Base-by-base conservation (phyloP, 2,329 filamentous ascomycete species). In the Phoma sp. region DNA sequence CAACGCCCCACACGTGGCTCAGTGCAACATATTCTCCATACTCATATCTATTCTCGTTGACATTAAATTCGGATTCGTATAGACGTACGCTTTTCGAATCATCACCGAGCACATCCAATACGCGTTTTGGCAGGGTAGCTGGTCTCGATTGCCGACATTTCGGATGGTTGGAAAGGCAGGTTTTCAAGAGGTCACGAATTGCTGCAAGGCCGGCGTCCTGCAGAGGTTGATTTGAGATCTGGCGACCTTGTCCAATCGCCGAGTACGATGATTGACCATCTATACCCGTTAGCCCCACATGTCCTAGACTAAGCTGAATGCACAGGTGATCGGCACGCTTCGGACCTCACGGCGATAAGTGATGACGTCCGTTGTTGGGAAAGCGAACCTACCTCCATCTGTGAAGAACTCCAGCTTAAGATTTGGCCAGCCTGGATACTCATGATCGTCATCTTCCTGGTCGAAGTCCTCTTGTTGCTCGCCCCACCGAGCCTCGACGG, bases 351-450 rank as follows among this genome's bases (percentile, higher is more conserved):
- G 43, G 33, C n/a, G 38, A 47, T 51, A 44, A 35, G 18, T 22
- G 2, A 45, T 36, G 9, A 39, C 10, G 36, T 33, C 14, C 23
- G 42, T 10, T 38, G 37, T 27, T 37, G 29, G 42, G 42, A 46
- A 40, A 32, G 36, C 25, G 37, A 27, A 48, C 68, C 22, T 70
- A 73, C 71, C 68, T 69, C 64, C 59, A 52, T 73, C 70, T 52
- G 70, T 71, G 40, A 69, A 74, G 50, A 71, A 70, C 45, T 74
- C 71, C 1, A 74, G 59, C 36, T 72, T 73, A 41, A 74, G 61
- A 45, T 74, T 70, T 38, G 71, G 68, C 58, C 69, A 69, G 37
- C 60, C 61, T 22, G 59, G 50, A 39, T 62, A 60, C 18, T 64
- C 63, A 24, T 64, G 61, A 41, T 63, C 61, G 33, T 66, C 58